Conservation (phyloP, 2,329 filamentous ascomycete genomes). For the Periconia sp. region DNA sequence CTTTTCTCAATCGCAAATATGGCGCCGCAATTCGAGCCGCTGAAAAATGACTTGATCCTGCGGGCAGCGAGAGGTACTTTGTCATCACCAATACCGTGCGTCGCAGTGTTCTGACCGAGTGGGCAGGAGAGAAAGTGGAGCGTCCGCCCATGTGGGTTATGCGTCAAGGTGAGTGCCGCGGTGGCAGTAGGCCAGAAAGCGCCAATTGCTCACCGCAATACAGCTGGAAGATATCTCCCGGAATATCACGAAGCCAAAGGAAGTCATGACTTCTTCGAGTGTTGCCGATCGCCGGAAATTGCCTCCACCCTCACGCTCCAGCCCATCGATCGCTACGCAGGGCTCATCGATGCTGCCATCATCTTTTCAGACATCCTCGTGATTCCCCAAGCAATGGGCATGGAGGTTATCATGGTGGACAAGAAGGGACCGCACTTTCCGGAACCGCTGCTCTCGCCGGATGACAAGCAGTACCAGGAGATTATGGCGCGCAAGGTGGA, state of each 20-base stretch:
- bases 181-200: constrained; percentile 2
- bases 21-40: constrained; percentile 75
- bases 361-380: constrained; percentile 99
- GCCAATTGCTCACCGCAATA: constrained; percentile 14
- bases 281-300: constrained; percentile 91
- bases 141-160: constrained; percentile 98
- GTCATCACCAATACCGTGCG: neutral
- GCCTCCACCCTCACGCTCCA: constrained; percentile 93
- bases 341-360: constrained; percentile 93
- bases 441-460: constrained; percentile 76
- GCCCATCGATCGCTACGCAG: constrained; percentile 88
- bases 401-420: constrained; percentile 98
- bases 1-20: constrained; percentile 54
- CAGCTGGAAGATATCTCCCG: constrained; percentile 94
- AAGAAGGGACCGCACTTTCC: constrained; percentile 97
- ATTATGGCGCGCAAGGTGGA: constrained; percentile 81
- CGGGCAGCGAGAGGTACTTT: constrained; percentile 82
- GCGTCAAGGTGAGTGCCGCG: constrained; percentile 78
- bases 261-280: constrained; percentile 92
- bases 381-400: constrained; percentile 96
- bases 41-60: constrained; percentile 92
- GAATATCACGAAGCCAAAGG: constrained; percentile 98
- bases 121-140: constrained; percentile 82
- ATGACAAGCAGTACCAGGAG: constrained; percentile 81
- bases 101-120: constrained; percentile 19